Evolutionary conservation across 345 rosid genomes (phyloP).

Genomic region (Populus euphratica): DNA sequence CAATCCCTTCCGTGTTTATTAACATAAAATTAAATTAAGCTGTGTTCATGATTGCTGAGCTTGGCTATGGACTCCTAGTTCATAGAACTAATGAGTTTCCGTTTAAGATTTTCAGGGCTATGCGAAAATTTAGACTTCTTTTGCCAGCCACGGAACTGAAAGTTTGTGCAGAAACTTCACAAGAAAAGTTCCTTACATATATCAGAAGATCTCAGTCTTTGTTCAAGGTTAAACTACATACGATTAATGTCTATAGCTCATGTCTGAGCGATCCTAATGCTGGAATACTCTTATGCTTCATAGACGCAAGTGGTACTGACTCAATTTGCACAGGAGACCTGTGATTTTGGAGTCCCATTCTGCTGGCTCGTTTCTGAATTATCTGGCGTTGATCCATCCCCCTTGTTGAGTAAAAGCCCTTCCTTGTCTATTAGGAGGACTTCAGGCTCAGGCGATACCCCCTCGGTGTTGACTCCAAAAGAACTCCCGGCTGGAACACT

Average conservation of each 20-base stretch:
- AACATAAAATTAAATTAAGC: not conserved
- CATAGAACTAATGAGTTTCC: constrained; percentile 4
- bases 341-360: constrained; percentile 33
- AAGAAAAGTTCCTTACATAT: constrained; percentile 21
- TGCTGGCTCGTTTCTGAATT: constrained; percentile 35
- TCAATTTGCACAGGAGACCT: constrained; percentile 69
- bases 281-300: constrained; percentile 61
- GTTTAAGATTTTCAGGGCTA: constrained; percentile 70
- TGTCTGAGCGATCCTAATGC: constrained; percentile 57
- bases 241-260: constrained; percentile 68
- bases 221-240: constrained; percentile 58
- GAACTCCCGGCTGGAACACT: constrained; percentile 72
- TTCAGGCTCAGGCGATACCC: constrained; percentile 40
- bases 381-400: constrained; percentile 32
- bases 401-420: constrained; percentile 26
- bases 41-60: not conserved
- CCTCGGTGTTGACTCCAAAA: constrained; percentile 41
- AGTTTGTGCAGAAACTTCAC: constrained; percentile 26
- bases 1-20: not conserved
- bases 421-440: constrained; percentile 17
- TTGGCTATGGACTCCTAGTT: not conserved
- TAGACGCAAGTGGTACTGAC: constrained; percentile 55
- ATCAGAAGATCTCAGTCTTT: constrained; percentile 36
- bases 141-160: constrained; percentile 51
- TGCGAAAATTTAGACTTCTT: constrained; percentile 62